Conservation (phyloP, 2,329 filamentous ascomycete genomes). For the Pseudopithomyces maydicus region DNA sequence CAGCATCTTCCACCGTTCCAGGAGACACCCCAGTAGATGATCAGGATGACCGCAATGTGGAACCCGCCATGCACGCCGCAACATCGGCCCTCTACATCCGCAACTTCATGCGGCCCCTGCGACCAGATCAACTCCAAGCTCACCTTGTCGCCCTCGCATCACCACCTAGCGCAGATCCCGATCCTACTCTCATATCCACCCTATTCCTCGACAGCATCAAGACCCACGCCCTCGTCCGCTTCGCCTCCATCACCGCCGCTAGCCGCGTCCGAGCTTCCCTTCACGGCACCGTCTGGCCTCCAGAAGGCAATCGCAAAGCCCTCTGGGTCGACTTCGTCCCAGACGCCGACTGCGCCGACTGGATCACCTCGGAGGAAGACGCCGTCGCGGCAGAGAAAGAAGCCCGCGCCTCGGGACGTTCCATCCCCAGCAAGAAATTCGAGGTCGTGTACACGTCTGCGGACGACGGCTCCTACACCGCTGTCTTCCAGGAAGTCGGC, state of each 20-base stretch:
- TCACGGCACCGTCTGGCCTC: constrained; percentile 82
- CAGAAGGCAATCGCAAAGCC: constrained; percentile 81
- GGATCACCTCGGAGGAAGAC: constrained; percentile 63
- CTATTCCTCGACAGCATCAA: constrained; percentile 85
- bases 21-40: constrained; percentile 18
- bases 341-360: constrained; percentile 70
- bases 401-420: constrained; percentile 23
- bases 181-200: constrained; percentile 63
- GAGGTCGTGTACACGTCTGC: constrained; percentile 37
- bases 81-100: constrained; percentile 74
- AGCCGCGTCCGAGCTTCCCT: constrained; percentile 75
- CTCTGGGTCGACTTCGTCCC: constrained; percentile 92
- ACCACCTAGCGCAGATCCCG: constrained; percentile 55
- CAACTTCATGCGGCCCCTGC: constrained; percentile 86
- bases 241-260: constrained; percentile 72
- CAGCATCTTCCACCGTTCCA: constrained; percentile 14
- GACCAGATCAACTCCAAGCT: constrained; percentile 67
- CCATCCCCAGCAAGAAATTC: constrained; percentile 31
- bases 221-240: constrained; percentile 83
- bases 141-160: constrained; percentile 74
- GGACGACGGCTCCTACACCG: constrained; percentile 21
- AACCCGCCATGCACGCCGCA: constrained; percentile 48
- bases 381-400: constrained; percentile 36
- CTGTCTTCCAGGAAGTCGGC: constrained; percentile 43
- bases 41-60: constrained; percentile 35